Conservation (phyloP, 2,329 filamentous ascomycete species). For the Fusarium xylarioides region DNA sequence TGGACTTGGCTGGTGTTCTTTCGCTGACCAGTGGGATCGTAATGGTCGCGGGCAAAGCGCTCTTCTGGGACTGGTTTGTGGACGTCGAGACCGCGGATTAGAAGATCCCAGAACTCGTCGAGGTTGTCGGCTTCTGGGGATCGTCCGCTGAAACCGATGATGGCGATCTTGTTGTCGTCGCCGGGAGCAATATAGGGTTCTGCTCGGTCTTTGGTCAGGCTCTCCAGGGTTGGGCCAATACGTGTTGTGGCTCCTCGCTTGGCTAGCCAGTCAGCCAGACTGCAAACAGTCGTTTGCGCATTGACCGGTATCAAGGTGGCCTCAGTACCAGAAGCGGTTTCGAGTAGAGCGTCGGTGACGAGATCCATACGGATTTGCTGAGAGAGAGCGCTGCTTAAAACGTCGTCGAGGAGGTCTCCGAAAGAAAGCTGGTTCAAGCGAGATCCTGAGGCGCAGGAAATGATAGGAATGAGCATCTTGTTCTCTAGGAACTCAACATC, state of each 20-base stretch:
- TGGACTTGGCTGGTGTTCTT: conserved; percentile 75
- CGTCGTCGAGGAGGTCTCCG: background rate
- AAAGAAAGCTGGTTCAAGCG: background rate
- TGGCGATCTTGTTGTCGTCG: conserved; percentile 71
- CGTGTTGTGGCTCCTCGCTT: background rate
- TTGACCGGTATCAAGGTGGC: background rate
- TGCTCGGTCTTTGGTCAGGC: rapidly evolving
- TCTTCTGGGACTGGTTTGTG: conserved; percentile 70
- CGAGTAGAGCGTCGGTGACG: background rate
- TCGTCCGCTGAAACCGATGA: conserved; percentile 69
- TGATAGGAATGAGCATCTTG: background rate
- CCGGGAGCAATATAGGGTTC: background rate
- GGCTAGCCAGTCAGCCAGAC: background rate
- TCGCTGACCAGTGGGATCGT: conserved; percentile 71
- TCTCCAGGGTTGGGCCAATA: background rate
- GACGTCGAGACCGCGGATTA: conserved; percentile 73
- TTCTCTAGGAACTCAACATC: background rate
- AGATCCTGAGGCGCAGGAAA: background rate
- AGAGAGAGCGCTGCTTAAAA: background rate
- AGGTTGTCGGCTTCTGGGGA: conserved; percentile 56
- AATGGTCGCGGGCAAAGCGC: conserved; percentile 71
- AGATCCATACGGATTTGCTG: background rate
- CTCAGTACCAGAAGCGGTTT: background rate
- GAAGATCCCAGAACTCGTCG: conserved; percentile 68
- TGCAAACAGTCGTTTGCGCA: background rate